phyloP scores from a whole-genome alignment of 148 eudicot species.

The Silene latifolia region DNA sequence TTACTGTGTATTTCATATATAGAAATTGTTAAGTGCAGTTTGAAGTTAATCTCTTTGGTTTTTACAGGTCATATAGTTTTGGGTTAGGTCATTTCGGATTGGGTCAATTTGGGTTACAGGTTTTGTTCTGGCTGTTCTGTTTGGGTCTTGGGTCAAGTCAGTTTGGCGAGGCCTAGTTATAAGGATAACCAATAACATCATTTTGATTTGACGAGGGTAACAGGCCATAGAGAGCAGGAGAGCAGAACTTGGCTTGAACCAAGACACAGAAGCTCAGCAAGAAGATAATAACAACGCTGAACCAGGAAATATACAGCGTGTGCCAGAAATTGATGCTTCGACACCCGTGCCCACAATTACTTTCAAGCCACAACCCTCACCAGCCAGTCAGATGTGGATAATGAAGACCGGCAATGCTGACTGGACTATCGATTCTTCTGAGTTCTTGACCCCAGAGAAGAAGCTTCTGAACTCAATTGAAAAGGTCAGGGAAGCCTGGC shows the following conservation, averaged over 20 bases:
- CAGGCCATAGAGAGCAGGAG: constrained; percentile 77
- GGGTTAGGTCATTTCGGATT: too few species aligned
- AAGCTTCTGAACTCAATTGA: constrained; percentile 63
- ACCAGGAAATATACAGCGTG: constrained; percentile 29
- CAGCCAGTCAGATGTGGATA: constrained; percentile 37
- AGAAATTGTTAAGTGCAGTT: too few species aligned
- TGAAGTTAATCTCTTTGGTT: background rate
- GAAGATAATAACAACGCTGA: constrained; percentile 8
- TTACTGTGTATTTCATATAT: too few species aligned
- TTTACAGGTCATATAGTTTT: background rate
- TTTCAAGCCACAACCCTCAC: constrained; percentile 23
- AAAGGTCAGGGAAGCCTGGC: constrained; percentile 61
- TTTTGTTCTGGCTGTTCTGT: too few species aligned
- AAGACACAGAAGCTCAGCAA: constrained; percentile 14
- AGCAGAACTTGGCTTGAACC: constrained; percentile 27
- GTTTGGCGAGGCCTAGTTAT: background rate
- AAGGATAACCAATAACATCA: background rate
- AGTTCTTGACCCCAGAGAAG: constrained; percentile 33
- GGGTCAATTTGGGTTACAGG: too few species aligned
- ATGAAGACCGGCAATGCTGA: constrained; percentile 41
- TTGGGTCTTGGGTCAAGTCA: too few species aligned
- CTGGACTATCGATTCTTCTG: constrained; percentile 29
- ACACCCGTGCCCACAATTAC: constrained; percentile 36
- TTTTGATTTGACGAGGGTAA: background rate
- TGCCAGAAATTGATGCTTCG: constrained; percentile 33